Percentiles rank a stretch among this genome's conserved stretches.
Conservation (phyloP, 768 basidiomycete species). For the Leccinum aurantiacum region DNA sequence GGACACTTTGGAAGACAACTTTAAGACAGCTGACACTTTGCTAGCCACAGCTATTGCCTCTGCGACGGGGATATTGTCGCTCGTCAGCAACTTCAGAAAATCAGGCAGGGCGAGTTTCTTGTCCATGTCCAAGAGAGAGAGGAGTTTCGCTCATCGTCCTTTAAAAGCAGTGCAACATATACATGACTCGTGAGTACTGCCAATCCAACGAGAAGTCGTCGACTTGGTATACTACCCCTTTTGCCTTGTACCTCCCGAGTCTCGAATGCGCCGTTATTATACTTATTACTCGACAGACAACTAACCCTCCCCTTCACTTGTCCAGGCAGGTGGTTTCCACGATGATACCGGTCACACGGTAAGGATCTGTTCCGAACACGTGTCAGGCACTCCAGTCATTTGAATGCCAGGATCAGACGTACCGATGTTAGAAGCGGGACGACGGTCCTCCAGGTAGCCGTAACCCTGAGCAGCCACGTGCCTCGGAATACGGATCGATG, state of each 20-base stretch:
- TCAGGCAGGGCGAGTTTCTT: slow-evolving; percentile 58
- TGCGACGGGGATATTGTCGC: slow-evolving; percentile 52
- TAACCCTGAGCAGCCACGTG: slow-evolving; percentile 91
- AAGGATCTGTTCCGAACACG: slow-evolving; percentile 63
- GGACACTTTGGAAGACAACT: not conserved
- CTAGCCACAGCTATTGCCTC: slow-evolving; percentile 70
- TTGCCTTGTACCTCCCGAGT: slow-evolving; percentile 12
- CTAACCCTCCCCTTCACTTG: slow-evolving; percentile 39
- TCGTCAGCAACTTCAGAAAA: slow-evolving; percentile 67
- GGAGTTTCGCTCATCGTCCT: slow-evolving; percentile 4
- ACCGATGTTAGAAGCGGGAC: slow-evolving; percentile 98
- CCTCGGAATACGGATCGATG: slow-evolving; percentile 93
- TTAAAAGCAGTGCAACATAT: not conserved
- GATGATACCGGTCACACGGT: slow-evolving; percentile 88
- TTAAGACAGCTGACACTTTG: slow-evolving; percentile 54
- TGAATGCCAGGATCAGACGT: slow-evolving; percentile 29
- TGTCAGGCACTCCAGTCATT: slow-evolving; percentile 1
- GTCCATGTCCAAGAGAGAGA: slow-evolving; percentile 19
- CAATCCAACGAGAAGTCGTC: slow-evolving; percentile 13
- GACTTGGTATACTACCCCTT: slow-evolving; percentile 23
- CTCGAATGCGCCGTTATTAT: not conserved
- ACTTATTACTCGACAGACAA: slow-evolving; percentile 14
- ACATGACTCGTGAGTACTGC: not conserved
- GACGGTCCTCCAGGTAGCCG: slow-evolving; percentile 95
- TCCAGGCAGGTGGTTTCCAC: slow-evolving; percentile 84